Base-by-base conservation (phyloP, 78 protist genomes). In the Dictyostelium intermedium region DNA sequence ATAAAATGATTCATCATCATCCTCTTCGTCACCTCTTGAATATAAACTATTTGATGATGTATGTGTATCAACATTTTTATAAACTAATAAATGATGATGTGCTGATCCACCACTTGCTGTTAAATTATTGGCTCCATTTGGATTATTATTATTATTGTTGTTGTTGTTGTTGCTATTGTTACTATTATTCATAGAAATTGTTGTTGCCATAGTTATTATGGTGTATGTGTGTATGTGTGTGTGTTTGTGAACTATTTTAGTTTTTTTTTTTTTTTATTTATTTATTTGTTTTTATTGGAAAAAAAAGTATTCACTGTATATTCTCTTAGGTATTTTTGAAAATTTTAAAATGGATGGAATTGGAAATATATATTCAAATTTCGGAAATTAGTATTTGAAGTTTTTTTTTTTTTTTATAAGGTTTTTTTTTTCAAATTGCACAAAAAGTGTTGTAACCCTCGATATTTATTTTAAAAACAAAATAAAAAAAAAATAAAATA, bases 11-110 rank as follows among this genome's bases (percentile, higher is more conserved):
- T 87, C 92, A 34, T 89, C 93, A 23, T 89, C 93, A 47, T 89
- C 93, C 1, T 85, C 91, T 16, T 85, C 50, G 43, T 89, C 93
- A 16, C 60, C 93, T 79, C 39, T 78, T 34, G 93, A 89, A 47
- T 89, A 89, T 13, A 89, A 63, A 66, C 93, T 89, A 27, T 56
- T 34, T 4, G 87, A 66, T 14, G 82, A 66, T 20, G 56, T 76
- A 5, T 86, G 92, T 43, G 83, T 78, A 16, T 89, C 86, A 7
- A 27, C 47, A 66, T 89, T 89, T 37, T 89, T 89, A 56, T 89
- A 89, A 20, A 85, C 16, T 13, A 45, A 14, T 6, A n/a, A 69
- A 89, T 89, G 79, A 14, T 81, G 56, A n/a, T 45, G 35, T 18
- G 47, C 73, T 47, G 69, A 60, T 32, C 85, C 85, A 14, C 85